Conservation (phyloP, 441 rosid genomes). For the Rhodomyrtus psidioides region DNA sequence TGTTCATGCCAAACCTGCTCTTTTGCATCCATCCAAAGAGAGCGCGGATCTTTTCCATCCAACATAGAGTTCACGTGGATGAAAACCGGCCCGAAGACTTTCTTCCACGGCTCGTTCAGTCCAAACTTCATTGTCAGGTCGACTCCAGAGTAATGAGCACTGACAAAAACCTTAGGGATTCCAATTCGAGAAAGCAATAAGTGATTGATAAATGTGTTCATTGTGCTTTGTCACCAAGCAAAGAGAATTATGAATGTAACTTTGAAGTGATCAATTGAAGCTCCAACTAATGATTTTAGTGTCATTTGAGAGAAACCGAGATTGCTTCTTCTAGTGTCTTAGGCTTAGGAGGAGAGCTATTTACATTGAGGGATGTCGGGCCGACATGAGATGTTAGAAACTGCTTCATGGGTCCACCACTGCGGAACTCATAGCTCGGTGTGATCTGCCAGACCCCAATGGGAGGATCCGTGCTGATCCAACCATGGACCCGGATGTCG, state of each 20-base stretch:
- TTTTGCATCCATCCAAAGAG: slow-evolving; percentile 80
- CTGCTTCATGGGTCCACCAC: not conserved
- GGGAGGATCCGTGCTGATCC: not conserved
- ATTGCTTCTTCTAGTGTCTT: not conserved
- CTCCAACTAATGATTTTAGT: not conserved
- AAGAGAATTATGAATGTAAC: not conserved
- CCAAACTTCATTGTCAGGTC: slow-evolving; percentile 63
- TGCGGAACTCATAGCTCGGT: not conserved
- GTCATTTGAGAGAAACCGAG: not conserved
- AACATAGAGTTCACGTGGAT: slow-evolving; percentile 44
- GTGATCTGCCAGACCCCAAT: not conserved
- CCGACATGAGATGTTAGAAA: not conserved
- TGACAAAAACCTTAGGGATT: slow-evolving; percentile 54
- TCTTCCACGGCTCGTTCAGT: slow-evolving; percentile 73
- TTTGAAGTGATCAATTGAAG: not conserved
- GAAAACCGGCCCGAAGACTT: slow-evolving; percentile 79
- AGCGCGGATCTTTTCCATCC: slow-evolving; percentile 28
- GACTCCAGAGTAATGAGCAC: slow-evolving; percentile 81
- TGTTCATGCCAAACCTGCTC: slow-evolving; percentile 32
- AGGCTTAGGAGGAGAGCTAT: not conserved
- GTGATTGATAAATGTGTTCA: not conserved
- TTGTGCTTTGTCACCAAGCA: not conserved
- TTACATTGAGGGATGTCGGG: not conserved
- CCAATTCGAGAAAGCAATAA: not conserved
- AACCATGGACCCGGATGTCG: not conserved